These are phyloP conservation scores for Starmera quercuum DNA, from an alignment of 805 yeast genomes.

Conservation along the genomic window DNA sequence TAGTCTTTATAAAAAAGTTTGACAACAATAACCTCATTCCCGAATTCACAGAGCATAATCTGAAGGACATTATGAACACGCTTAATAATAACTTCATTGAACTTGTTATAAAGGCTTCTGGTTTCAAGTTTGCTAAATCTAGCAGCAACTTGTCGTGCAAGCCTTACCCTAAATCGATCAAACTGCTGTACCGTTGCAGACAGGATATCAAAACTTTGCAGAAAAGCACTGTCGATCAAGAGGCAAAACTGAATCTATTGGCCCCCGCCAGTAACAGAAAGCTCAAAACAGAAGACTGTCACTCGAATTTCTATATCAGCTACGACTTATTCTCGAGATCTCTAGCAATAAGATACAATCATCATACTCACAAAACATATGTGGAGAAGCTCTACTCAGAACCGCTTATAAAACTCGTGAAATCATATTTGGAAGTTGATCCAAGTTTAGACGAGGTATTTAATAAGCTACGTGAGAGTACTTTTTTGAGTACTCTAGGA, in stretches of 20 bases:
- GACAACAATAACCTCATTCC: slow-evolving; percentile 8
- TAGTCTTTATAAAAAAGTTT: slow-evolving; percentile 14
- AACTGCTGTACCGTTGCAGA: slow-evolving; percentile 17
- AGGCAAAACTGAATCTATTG: slow-evolving; percentile 4
- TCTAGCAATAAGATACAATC: slow-evolving; percentile 16
- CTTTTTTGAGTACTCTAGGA: slow-evolving; percentile 6
- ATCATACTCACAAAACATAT: slow-evolving; percentile 13
- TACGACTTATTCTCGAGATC: slow-evolving; percentile 15
- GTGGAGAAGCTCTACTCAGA: slow-evolving; percentile 14
- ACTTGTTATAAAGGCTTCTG: slow-evolving; percentile 13
- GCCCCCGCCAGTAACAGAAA: slow-evolving; percentile 5
- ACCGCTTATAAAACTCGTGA: slow-evolving; percentile 10
- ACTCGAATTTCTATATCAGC: slow-evolving; percentile 16
- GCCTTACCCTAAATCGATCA: slow-evolving; percentile 17
- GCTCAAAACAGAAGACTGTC: slow-evolving; percentile 17
- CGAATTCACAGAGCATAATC: slow-evolving; percentile 11
- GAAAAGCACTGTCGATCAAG: slow-evolving; percentile 4
- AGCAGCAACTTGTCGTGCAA: slow-evolving; percentile 13
- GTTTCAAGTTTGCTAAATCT: slow-evolving; percentile 17
- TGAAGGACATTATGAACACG: slow-evolving; percentile 8
- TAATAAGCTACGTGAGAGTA: slow-evolving; percentile 1
- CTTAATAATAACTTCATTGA: slow-evolving; percentile 10
- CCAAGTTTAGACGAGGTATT: slow-evolving; percentile 5
- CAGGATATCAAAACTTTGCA: slow-evolving; percentile 19
- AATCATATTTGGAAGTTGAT: slow-evolving; percentile 2